A percentile compares a stretch with the other conserved stretches of the same genome.
Evolutionary conservation across 2,329 filamentous ascomycete genomes (phyloP).

Genomic region (Bipolaris sorokiniana): DNA sequence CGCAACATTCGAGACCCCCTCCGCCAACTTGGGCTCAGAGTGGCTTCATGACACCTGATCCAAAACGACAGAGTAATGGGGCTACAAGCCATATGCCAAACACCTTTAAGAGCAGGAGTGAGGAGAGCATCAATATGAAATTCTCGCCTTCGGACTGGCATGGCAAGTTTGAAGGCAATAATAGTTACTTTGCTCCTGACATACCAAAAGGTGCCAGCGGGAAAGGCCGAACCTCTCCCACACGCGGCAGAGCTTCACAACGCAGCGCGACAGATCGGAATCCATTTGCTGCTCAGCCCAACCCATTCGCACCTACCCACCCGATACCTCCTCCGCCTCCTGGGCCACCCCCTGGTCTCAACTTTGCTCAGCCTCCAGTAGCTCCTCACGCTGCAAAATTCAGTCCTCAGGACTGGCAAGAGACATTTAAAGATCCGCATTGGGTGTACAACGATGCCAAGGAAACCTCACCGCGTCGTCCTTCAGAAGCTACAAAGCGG

Average conservation of each 20-base stretch:
- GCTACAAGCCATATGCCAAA: conserved; percentile 30
- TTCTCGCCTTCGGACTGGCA: conserved; percentile 56
- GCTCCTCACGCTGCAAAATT: conserved; percentile 48
- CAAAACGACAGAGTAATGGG: conserved; percentile 20
- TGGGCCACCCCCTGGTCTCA: conserved; percentile 34
- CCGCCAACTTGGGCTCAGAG: conserved; percentile 27
- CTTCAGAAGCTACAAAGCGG: conserved; percentile 35
- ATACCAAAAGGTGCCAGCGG: conserved; percentile 30
- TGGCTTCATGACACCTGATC: conserved; percentile 27
- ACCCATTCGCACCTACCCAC: conserved; percentile 24
- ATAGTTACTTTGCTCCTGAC: conserved; percentile 52
- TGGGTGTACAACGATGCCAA: conserved; percentile 46
- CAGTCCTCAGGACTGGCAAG: conserved; percentile 51
- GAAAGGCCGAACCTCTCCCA: conserved; percentile 41
- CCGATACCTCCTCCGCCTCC: conserved; percentile 43
- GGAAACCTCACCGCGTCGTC: conserved; percentile 41
- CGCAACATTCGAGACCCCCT: conserved; percentile 24
- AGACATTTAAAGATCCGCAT: conserved; percentile 52
- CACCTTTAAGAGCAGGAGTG: conserved; percentile 54
- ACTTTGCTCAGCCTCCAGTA: conserved; percentile 29
- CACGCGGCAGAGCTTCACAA: conserved; percentile 36
- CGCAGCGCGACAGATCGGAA: conserved; percentile 29
- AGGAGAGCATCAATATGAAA: conserved; percentile 58
- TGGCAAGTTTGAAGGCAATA: conserved; percentile 53
- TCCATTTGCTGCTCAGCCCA: conserved; percentile 24